Percentiles rank a stretch among this genome's conserved stretches.
Conservation (phyloP, 768 basidiomycete genomes). For the Kwoniella europaea region DNA sequence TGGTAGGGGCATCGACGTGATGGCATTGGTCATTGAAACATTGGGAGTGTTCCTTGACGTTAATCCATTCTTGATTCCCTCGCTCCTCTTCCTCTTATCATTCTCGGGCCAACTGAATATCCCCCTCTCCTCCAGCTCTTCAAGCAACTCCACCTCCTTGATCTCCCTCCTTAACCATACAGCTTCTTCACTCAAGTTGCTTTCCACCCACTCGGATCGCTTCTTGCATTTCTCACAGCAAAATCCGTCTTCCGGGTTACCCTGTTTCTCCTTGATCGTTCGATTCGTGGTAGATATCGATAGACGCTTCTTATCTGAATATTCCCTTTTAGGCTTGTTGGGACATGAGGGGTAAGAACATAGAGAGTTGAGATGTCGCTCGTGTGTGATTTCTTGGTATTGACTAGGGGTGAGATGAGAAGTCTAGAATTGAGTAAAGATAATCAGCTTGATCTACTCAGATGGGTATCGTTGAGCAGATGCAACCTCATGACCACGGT, state of each 20-base stretch:
- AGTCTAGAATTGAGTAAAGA: slow-evolving; percentile 3
- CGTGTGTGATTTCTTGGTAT: slow-evolving; percentile 49
- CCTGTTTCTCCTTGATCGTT: slow-evolving; percentile 36
- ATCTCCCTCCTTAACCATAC: slow-evolving; percentile 37
- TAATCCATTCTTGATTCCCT: background rate
- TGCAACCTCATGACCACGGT: too few species aligned
- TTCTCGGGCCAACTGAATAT: slow-evolving; percentile 20
- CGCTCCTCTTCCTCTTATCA: background rate
- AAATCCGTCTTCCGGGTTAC: slow-evolving; percentile 54
- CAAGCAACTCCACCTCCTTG: slow-evolving; percentile 38
- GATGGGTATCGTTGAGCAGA: background rate
- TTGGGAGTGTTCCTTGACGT: background rate
- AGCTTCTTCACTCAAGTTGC: slow-evolving; percentile 32
- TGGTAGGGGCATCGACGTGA: background rate
- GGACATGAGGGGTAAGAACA: slow-evolving; percentile 54
- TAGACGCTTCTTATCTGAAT: slow-evolving; percentile 30
- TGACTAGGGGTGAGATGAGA: slow-evolving; percentile 47
- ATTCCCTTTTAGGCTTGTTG: slow-evolving; percentile 40
- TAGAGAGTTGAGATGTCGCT: slow-evolving; percentile 49
- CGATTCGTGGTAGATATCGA: slow-evolving; percentile 34
- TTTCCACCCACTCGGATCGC: slow-evolving; percentile 48
- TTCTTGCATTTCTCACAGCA: slow-evolving; percentile 41
- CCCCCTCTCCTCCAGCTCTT: slow-evolving; percentile 46
- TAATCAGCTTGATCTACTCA: background rate
- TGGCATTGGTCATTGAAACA: background rate